These are phyloP conservation scores for Ogataea haglerorum DNA, from an alignment of 805 yeast genomes.

Conservation along the genomic window DNA sequence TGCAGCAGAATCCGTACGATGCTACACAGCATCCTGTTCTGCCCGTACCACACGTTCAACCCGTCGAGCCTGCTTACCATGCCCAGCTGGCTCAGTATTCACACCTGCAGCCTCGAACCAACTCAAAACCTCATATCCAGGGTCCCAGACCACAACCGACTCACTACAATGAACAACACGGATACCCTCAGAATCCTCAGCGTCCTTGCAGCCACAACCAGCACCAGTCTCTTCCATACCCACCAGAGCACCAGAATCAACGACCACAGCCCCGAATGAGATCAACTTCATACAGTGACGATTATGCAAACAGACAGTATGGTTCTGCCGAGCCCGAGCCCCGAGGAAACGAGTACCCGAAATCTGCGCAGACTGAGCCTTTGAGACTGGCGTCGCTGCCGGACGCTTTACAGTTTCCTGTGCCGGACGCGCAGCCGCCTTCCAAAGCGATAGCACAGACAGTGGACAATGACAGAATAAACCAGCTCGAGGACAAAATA, in stretches of 20 bases:
- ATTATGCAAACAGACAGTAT: not conserved
- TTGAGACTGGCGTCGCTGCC: not conserved
- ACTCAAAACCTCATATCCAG: not conserved
- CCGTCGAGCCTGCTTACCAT: slow-evolving; percentile 1
- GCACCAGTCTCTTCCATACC: slow-evolving; percentile 7
- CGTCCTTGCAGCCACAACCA: slow-evolving; percentile 6
- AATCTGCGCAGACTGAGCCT: slow-evolving; percentile 6
- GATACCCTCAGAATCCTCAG: not conserved
- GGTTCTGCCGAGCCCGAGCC: not conserved
- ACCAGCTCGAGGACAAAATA: slow-evolving; percentile 32
- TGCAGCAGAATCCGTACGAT: slow-evolving; percentile 9
- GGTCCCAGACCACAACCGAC: slow-evolving; percentile 9
- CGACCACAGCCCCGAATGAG: slow-evolving; percentile 2
- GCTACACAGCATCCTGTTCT: slow-evolving; percentile 6
- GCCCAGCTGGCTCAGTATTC: slow-evolving; percentile 6
- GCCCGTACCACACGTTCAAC: not conserved
- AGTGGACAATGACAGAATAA: slow-evolving; percentile 24
- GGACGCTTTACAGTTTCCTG: too few relatives aligned
- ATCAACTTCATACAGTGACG: slow-evolving; percentile 2
- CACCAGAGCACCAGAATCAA: slow-evolving; percentile 1
- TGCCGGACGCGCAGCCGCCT: too few relatives aligned
- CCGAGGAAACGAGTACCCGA: not conserved
- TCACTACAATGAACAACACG: not conserved
- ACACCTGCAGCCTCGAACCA: not conserved
- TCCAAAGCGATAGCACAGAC: too few relatives aligned